Base-by-base conservation (phyloP, 164 flowering plant species). In the Nymphaea thermarum region DNA sequence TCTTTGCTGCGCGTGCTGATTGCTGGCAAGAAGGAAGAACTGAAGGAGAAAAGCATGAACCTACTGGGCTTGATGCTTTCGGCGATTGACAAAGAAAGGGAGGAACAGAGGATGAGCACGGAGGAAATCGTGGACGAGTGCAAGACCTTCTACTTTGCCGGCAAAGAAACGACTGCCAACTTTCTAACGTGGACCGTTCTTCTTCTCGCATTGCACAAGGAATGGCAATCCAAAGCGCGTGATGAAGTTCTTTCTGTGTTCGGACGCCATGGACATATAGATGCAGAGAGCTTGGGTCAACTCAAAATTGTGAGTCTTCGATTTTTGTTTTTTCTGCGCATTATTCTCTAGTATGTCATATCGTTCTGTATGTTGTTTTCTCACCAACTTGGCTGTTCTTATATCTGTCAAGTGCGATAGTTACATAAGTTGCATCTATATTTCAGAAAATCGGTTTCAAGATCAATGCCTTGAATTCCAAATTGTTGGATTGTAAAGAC, bases 1-100 rank as follows among this genome's bases (percentile, higher is more conserved):
- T 74, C 80, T 4, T 77, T 81, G 3, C 61, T 89, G 42, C 47
- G 73, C 59, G 73, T 2, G 42, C 68, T 84, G 74, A 83, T 87
- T 3, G 51, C 67, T 63, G 72, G 10, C 3, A 80, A 71, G 62
- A 36, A 36, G 42, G 65, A 66, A 2, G 80, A 66, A 55, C 53
- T 68, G 8, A 77, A 68, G 61, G 63, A 61, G 42, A 76, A 75
- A 51, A 71, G 85, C 10, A 74, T 63, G 57, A 79, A 76, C 71
- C 62, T 88, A 16, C 81, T 84, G 17, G 66, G 82, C 15, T 64
- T 77, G 44, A 65, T 85, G 63, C 75, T 82, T 45, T 64, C 71
- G 4, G 59, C 65, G 3, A 64, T 16, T 57, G 64, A 67, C 15
- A 42, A 66, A 44, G 65, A 42, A 17, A 61, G 63, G 25, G 67